These are phyloP conservation scores for Solanum commersonii DNA, from an alignment of 257 asterid species.

Conservation along the genomic window DNA sequence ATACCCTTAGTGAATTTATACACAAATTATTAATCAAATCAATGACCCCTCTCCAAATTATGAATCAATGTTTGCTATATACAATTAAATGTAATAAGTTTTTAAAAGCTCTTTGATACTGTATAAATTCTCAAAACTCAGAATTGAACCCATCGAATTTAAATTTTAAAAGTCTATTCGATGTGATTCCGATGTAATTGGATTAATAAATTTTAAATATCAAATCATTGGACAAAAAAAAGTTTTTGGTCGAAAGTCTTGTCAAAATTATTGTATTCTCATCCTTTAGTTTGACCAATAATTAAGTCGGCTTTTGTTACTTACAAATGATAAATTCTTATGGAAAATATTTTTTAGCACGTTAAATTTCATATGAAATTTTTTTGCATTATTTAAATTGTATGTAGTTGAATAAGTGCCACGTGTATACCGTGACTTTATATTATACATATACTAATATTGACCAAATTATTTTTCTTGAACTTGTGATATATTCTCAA, in stretches of 20 bases:
- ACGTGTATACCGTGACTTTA: too few species aligned
- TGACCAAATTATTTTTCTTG: too few species aligned
- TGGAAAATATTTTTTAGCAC: neutral
- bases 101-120: neutral
- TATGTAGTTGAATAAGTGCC: neutral
- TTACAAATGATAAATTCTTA: neutral
- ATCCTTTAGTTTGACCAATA: neutral
- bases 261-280: neutral
- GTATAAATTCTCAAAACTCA: neutral
- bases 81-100: too few species aligned
- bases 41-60: too few species aligned
- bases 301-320: neutral
- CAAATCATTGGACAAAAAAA: too few species aligned
- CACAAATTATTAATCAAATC: too few species aligned
- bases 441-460: too few species aligned
- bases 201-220: too few species aligned
- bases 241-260: neutral
- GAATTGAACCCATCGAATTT: accelerated
- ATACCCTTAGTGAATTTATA: too few species aligned
- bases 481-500: too few species aligned
- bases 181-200: neutral
- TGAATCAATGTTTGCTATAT: too few species aligned
- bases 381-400: neutral
- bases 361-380: neutral
- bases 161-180: neutral